Evolutionary conservation across 2,329 filamentous ascomycete species (phyloP), one percentile per base, ranked within the genome.

Genomic region (Diaporthe sp.): DNA sequence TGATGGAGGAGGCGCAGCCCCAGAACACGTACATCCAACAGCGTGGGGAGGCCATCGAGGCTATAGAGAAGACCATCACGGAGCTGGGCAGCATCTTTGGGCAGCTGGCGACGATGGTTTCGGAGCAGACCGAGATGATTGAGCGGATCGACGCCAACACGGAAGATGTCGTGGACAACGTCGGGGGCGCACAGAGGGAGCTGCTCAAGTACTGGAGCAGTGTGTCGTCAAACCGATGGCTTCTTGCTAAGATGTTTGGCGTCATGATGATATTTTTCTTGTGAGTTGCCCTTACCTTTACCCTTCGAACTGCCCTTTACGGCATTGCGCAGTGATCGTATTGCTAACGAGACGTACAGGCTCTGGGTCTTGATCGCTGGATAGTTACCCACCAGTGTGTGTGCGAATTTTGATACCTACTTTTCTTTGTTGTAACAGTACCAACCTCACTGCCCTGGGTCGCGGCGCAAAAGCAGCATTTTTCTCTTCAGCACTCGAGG

Each of bases 101-200:
- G 12, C 96, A 99, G 83, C 86, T 99, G 66, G 96, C 97, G 47
- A 92, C 94, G 78, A 98, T 99, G 97, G 97, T 99, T 39, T 95
- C 94, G 72, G 96, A 99, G 83, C 97, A 99, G 85, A 95, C 94
- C 76, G 97, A 98, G 84, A 97, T 98, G 93, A 97, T 99, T 30
- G 95, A 98, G 84, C 90, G 96, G 66, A 98, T 98, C 81, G 96
- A 98, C 80, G 96, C 96, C 77, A 98, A 98, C 83, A 98, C 96
- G 1, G 97, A 99, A 81, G 96, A 98, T 79, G 95, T 99, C 8
- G 96, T 99, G 71, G 96, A 98, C 81, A 99, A 99, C 79, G 96
- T 99, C n/a, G 92, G 98, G 81, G 97, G 97, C 25, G 97, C 97
- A 8, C 97, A 99, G 82, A 90, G 96, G 76, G 96, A 99, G 84